Evolutionary conservation across 2,329 filamentous ascomycete genomes (phyloP), one percentile per base, ranked within the genome.

Genomic region (Colletotrichum musae): DNA sequence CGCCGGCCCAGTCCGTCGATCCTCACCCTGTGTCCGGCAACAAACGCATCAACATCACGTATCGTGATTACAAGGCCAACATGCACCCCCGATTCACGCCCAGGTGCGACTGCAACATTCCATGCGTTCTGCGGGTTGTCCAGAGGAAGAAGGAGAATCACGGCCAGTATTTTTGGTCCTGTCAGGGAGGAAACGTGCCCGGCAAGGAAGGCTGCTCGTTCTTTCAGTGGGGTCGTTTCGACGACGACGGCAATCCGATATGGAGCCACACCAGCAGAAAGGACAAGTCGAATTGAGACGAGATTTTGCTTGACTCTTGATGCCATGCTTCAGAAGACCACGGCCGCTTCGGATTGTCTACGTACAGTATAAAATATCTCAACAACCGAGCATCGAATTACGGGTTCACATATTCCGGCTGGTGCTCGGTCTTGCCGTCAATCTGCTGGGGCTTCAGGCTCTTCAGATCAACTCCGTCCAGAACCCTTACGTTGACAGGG

Each of bases 91-190:
- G 85, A 2, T 86, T 88, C 74, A 98, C 93, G 0, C 95, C 95
- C 0, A 88, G 85, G 64, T 99, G 96, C 77, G 86, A 85, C 41
- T 98, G 95, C 74, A 85, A 86, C 0, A 85, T 95, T 4, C 89
- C 93, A 0, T 84, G 85, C 39, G 84, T 92, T 9, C 82, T 98
- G 71, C 86, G 94, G 51, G 94, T 94, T 48, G 94, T 95, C 16
- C 94, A 95, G 81, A 90, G 86, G 76, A 94, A 92, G 80, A 90
- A 87, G 73, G 92, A 93, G 73, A 95, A 90, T 62, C 85, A 89
- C 72, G 95, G 95, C 0, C 86, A 87, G 74, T 97, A 98, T 77
- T 96, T 97, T 81, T 97, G 94, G 94, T 96, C 95, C 92, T 98
- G 96, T 75, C 89, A 97, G 80, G 89, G 90, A 0, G 90, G 91